Base-by-base conservation (phyloP, 192 early-diverging fungal species). In the Jimgerdemannia flammicorona region DNA sequence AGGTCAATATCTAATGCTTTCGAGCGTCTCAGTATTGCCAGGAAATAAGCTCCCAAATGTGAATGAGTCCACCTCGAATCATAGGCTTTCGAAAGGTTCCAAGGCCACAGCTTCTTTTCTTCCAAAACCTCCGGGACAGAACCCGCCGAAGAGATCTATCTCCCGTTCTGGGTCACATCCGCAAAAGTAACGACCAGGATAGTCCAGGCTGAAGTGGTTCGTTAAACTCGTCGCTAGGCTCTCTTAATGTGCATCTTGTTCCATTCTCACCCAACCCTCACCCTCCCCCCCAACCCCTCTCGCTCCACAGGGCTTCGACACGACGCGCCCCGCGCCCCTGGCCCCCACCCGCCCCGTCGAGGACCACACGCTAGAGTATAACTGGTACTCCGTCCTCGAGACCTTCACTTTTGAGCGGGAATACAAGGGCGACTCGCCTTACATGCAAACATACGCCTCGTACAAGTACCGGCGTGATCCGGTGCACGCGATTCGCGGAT, bases 101-200 rank as follows among this genome's bases (percentile, higher is more conserved):
- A 88, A 67, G 86, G 86, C 3, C 80, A 84, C n/a, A 84, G 83
- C 70, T 88, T 88, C 75, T 88, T 88, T 40, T 85, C 86, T 3
- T 74, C 78, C 43, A 82, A 81, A 17, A 64, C 80, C 42, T 74
- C 64, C 20, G 77, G 77, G 14, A 78, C 80, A 0, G 70, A 79
- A 8, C 77, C 80, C 17, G 79, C 84, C 19, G 81, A 84, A 43
- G 82, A 85, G 70, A 75, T 81, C 8, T 88, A 83, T 65, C 70
- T 88, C 59, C 86, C 86, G 3, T 88, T 86, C 71, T 88, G 86
- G 86, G 83, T 83, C 4, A 84, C 79, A 4, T 83, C 84, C 29
- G 83, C 81, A n/a, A 81, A 74, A 65, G 80, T 88, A 17, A 70
- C 69, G 29, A 78, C 82, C 29, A 76, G 79, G 20, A 77, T 88